Percentiles rank a stretch among this genome's conserved stretches.
Conservation (phyloP, 2,329 filamentous ascomycete genomes). For the Zymoseptoria pseudotritici region DNA sequence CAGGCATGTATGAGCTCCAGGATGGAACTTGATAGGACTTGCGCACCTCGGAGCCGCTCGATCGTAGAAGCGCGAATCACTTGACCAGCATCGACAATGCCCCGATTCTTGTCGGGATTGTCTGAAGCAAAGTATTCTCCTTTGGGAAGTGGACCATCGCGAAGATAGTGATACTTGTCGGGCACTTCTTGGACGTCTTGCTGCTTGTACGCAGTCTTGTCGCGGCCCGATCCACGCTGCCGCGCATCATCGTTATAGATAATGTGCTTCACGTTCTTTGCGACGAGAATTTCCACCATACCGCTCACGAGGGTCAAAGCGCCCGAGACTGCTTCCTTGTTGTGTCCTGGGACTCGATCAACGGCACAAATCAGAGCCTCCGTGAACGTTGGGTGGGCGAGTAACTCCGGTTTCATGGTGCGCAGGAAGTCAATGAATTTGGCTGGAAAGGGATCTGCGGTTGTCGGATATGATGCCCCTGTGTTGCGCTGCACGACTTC, state of each 20-base stretch:
- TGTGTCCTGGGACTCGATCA: neutral
- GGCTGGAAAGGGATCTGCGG: neutral
- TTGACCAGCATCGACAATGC: neutral
- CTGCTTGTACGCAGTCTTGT: neutral
- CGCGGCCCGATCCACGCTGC: neutral
- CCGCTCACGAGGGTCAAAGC: neutral
- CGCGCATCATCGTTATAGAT: neutral
- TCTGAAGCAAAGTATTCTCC: neutral
- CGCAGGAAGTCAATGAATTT: neutral
- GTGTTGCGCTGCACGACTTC: neutral
- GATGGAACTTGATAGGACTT: neutral
- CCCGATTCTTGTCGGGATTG: neutral
- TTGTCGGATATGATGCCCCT: neutral
- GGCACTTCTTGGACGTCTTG: neutral
- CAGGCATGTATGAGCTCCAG: neutral
- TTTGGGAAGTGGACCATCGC: neutral
- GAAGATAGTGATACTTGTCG: neutral
- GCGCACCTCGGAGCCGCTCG: neutral
- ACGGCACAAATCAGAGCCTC: neutral
- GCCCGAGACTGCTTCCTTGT: neutral
- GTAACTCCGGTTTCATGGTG: neutral
- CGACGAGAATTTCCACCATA: neutral
- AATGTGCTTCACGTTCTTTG: neutral
- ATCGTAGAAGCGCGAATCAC: neutral
- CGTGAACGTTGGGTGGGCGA: neutral